A percentile compares a stretch with the other conserved stretches of the same genome.
phyloP scores from a whole-genome alignment of 2,329 filamentous ascomycete species.

The Cladophialophora immunda region DNA sequence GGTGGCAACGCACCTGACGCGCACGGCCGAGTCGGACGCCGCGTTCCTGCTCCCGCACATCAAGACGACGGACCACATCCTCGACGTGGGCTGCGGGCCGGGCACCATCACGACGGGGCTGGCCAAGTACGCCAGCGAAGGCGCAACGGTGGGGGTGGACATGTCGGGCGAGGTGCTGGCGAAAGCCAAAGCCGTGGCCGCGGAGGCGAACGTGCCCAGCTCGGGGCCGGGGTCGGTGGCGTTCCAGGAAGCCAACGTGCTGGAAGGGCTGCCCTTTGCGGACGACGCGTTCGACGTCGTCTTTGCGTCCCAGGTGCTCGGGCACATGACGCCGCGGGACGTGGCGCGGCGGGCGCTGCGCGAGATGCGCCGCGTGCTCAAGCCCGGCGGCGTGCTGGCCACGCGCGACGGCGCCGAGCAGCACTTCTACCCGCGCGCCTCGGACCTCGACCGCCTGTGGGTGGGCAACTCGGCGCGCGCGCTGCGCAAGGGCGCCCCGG shows the following conservation, averaged over 20 bases:
- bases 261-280: constrained; percentile 50
- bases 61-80: constrained; percentile 49
- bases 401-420: constrained; percentile 42
- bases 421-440: constrained; percentile 46
- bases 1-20: constrained; percentile 49
- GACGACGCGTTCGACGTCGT: constrained; percentile 56
- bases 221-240: constrained; percentile 36
- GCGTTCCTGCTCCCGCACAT: constrained; percentile 56
- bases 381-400: constrained; percentile 50
- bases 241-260: constrained; percentile 49
- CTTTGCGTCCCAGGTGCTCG: constrained; percentile 55
- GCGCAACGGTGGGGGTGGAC: constrained; percentile 54
- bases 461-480: constrained; percentile 40
- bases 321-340: constrained; percentile 50
- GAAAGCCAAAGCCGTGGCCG: constrained; percentile 42
- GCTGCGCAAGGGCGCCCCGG: constrained; percentile 36
- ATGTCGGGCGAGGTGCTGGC: constrained; percentile 46
- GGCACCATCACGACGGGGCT: constrained; percentile 60
- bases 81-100: constrained; percentile 61
- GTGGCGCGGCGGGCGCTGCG: constrained; percentile 18
- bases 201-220: constrained; percentile 29
- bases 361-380: constrained; percentile 49
- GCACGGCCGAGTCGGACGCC: constrained; percentile 56
- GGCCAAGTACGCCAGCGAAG: constrained; percentile 51
- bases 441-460: constrained; percentile 46